Percentiles rank a stretch among this genome's conserved stretches.
Conservation (phyloP, 2,329 filamentous ascomycete species). For the Talaromyces sp. region DNA sequence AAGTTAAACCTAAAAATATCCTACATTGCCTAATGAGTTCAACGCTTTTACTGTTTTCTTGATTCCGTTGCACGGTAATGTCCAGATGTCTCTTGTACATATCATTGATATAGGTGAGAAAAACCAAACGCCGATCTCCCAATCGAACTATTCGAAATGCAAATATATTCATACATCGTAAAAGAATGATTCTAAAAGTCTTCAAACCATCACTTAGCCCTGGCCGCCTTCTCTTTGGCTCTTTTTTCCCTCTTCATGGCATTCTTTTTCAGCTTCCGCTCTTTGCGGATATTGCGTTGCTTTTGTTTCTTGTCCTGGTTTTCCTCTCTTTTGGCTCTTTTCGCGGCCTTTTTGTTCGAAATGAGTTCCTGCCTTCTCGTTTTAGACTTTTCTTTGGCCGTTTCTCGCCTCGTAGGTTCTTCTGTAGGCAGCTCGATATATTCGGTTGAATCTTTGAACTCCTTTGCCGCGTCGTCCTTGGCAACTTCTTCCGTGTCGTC, state of each 20-base stretch:
- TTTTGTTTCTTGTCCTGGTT: not conserved
- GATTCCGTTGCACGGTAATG: too few species aligned
- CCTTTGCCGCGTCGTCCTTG: slow-evolving; percentile 10
- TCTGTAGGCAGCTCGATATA: slow-evolving; percentile 5
- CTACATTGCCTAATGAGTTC: too few species aligned
- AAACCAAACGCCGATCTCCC: not conserved
- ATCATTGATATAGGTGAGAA: too few species aligned
- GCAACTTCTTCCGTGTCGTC: not conserved
- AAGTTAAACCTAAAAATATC: too few species aligned
- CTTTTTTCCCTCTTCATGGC: slow-evolving; percentile 6
- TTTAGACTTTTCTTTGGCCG: slow-evolving; percentile 10
- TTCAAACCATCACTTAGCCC: not conserved
- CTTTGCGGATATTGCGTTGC: not conserved
- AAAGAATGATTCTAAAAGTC: not conserved
- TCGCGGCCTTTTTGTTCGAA: slow-evolving; percentile 1
- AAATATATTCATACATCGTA: not conserved
- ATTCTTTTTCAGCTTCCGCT: slow-evolving; percentile 2
- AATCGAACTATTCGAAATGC: not conserved
- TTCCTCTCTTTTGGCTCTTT: slow-evolving; percentile 2
- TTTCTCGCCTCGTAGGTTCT: not conserved
- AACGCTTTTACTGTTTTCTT: too few species aligned
- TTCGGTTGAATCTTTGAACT: slow-evolving; percentile 7
- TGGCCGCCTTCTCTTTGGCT: slow-evolving; percentile 5
- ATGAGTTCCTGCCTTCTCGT: slow-evolving; percentile 6
- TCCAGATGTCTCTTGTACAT: too few species aligned